A percentile compares a stretch with the other conserved stretches of the same genome.
These are phyloP conservation scores for Naegleria lovaniensis DNA, from an alignment of 208 protist species.

Conservation along the genomic window DNA sequence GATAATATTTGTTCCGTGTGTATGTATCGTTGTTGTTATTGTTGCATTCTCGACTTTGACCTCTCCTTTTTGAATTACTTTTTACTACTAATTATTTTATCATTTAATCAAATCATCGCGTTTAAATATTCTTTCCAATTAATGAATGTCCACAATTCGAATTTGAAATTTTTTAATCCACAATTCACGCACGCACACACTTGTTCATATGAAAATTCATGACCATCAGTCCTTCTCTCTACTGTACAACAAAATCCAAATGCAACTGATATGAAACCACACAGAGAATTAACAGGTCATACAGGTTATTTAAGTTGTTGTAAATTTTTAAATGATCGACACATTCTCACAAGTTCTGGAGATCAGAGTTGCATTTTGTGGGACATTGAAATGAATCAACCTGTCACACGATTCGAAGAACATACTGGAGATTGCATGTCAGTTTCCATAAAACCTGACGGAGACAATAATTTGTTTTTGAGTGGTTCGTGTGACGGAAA, in stretches of 20 bases:
- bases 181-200: too few species aligned
- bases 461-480: constrained; percentile 62
- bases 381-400: constrained; percentile 57
- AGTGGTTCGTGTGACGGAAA: constrained; percentile 65
- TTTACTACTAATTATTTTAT: too few species aligned
- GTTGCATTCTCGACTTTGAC: too few species aligned
- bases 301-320: constrained; percentile 62
- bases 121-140: too few species aligned
- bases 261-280: not conserved
- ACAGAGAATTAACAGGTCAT: constrained; percentile 28
- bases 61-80: too few species aligned
- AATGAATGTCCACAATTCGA: too few species aligned
- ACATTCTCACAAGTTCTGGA: constrained; percentile 60
- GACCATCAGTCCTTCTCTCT: not conserved
- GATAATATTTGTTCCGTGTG: constrained; percentile 72
- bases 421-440: constrained; percentile 75
- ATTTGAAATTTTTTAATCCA: too few species aligned
- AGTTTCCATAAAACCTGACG: not conserved
- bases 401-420: constrained; percentile 52
- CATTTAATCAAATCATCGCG: too few species aligned
- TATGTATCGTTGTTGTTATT: not conserved
- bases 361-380: constrained; percentile 64
- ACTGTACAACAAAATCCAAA: not conserved
- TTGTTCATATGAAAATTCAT: too few species aligned
- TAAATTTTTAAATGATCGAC: constrained; percentile 59